Evolutionary conservation across 2,329 filamentous ascomycete genomes (phyloP).

Genomic region (Fusarium dlaminii): DNA sequence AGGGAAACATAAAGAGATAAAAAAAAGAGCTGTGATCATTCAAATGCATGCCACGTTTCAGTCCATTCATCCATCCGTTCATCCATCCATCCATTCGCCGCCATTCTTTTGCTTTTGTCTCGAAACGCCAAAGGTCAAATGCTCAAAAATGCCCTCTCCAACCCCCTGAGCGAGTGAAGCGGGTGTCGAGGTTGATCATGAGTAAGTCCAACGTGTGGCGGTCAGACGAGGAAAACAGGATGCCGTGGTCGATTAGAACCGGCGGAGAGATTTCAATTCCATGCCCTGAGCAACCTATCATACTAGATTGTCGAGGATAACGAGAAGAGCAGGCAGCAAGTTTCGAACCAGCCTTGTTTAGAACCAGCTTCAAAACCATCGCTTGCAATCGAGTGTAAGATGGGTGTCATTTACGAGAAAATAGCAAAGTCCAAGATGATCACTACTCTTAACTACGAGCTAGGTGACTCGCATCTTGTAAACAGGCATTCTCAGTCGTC

Average conservation of each 20-base stretch:
- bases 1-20: slow-evolving; percentile 36
- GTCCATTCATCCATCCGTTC: slow-evolving; percentile 44
- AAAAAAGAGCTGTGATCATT: slow-evolving; percentile 44
- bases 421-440: slow-evolving; percentile 30
- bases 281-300: slow-evolving; percentile 12
- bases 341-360: not conserved
- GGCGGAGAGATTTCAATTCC: slow-evolving; percentile 23
- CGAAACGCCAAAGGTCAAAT: slow-evolving; percentile 45
- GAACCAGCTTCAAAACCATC: not conserved
- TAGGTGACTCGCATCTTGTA: slow-evolving; percentile 41
- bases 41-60: slow-evolving; percentile 47
- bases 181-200: slow-evolving; percentile 34
- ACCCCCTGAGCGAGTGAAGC: slow-evolving; percentile 22
- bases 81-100: slow-evolving; percentile 44
- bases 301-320: slow-evolving; percentile 16
- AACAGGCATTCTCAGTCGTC: slow-evolving; percentile 48
- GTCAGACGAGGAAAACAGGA: slow-evolving; percentile 39
- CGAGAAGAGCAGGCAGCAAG: slow-evolving; percentile 17
- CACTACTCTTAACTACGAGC: slow-evolving; percentile 26
- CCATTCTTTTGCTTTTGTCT: slow-evolving; percentile 46
- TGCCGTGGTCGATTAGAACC: slow-evolving; percentile 26
- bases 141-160: slow-evolving; percentile 39
- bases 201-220: slow-evolving; percentile 40
- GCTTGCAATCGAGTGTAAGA: slow-evolving; percentile 29
- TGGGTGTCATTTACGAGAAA: slow-evolving; percentile 32